Conservation (phyloP, 495 filamentous ascomycete genomes). For the Echria macrotheca region DNA sequence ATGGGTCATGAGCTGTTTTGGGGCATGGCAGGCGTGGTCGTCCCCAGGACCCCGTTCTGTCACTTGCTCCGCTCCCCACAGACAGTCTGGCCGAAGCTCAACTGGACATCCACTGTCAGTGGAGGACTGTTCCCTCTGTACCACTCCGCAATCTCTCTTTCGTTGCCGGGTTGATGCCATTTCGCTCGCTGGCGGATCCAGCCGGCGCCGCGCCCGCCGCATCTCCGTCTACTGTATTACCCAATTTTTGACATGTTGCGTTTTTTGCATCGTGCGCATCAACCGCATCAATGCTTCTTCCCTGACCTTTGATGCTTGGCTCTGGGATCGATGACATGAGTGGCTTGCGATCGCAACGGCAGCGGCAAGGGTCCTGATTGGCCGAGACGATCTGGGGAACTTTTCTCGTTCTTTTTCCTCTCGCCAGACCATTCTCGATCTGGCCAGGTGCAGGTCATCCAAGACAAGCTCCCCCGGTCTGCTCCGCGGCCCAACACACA, state of each 20-base stretch:
- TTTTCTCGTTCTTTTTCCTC: neutral
- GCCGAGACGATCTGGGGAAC: neutral
- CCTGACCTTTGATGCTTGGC: neutral
- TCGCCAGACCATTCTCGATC: neutral
- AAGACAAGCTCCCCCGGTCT: neutral
- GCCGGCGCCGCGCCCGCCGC: neutral
- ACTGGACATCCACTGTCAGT: neutral
- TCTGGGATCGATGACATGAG: conserved; percentile 7
- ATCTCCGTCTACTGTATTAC: neutral
- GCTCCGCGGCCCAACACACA: neutral
- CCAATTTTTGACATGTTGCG: neutral
- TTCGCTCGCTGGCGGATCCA: too few relatives aligned
- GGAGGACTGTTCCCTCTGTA: neutral
- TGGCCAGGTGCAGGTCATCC: neutral
- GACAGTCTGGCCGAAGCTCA: neutral
- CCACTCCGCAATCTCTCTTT: neutral
- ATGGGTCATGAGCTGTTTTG: too few relatives aligned
- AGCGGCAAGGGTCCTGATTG: neutral
- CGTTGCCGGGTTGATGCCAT: neutral
- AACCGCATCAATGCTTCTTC: neutral
- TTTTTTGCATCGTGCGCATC: neutral
- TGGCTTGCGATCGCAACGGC: neutral
- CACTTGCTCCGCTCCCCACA: neutral
- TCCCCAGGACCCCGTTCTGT: too few relatives aligned
- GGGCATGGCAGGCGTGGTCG: too few relatives aligned